Base-by-base conservation (phyloP, 768 basidiomycete genomes). In the Strobilomyces dryophilus region DNA sequence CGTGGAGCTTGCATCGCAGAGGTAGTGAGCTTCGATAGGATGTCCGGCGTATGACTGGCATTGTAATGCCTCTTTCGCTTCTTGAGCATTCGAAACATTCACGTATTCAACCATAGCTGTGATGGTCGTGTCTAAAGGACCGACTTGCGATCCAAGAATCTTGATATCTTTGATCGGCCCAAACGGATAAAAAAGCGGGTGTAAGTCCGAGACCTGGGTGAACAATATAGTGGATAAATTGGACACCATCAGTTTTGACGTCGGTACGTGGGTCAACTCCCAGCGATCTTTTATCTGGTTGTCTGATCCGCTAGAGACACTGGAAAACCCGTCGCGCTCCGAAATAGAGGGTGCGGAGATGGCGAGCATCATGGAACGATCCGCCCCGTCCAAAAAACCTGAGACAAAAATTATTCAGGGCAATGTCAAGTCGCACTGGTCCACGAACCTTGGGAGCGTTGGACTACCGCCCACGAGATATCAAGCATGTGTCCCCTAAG, bases 401-500 rank as follows among this genome's bases (percentile, higher is more conserved):
- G 27, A 14, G 8, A 55, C 5, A 26, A 18, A 55, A 47, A 20
- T 9, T 8, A 49, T 39, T 57, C 29, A 55, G 49, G 48, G 35
- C 17, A 35, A 51, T 45, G 35, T 10, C 34, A 34, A 47, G 27
- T 48, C 1, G 29, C 34, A 31, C 11, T 21, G 29, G 4, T 8
- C 6, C 3, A 57, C 34, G 52, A 18, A 87, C 88, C 89, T 77
- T 86, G 83, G 56, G 89, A 92, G 42, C 89, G 87, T 59, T 92
- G 89, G 35, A 92, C 89, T 21, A 92, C 89, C 17, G 89, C 89
- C 89, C 89, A 92, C 7, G 89, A 90, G 47, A 92, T 80, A 64
- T 92, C 89, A 43, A 92, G 80, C 18, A 78, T 75, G 61, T 90
- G 84, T 8, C 88, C 87, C 63, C 86, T 90, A 37, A 32, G 45